phyloP scores from a whole-genome alignment of 768 basidiomycete species.

The Tephrocybe sp. region DNA sequence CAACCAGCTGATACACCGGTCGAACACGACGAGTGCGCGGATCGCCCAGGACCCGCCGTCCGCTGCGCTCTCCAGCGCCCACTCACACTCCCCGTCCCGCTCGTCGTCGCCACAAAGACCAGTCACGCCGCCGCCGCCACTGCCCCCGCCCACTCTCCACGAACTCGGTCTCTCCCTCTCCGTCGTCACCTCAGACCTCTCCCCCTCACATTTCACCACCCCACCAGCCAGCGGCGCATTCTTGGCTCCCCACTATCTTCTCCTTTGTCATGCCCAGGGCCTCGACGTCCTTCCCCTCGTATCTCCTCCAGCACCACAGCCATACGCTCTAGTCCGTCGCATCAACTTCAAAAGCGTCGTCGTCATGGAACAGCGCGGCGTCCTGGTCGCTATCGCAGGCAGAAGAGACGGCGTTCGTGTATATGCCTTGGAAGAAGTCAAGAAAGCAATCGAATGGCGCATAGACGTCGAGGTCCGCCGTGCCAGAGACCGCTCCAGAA shows the following conservation, averaged over 20 bases:
- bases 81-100: too few species aligned
- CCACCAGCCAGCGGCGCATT: slow-evolving; percentile 80
- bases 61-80: slow-evolving; percentile 57
- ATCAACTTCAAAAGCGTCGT: slow-evolving; percentile 86
- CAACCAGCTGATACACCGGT: slow-evolving; percentile 71
- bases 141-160: slow-evolving; percentile 67
- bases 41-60: too few species aligned
- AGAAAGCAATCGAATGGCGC: slow-evolving; percentile 84
- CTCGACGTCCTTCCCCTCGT: slow-evolving; percentile 80
- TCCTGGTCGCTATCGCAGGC: slow-evolving; percentile 87
- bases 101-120: too few species aligned
- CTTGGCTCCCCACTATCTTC: slow-evolving; percentile 74
- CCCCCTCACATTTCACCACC: slow-evolving; percentile 74
- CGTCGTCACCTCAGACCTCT: slow-evolving; percentile 62
- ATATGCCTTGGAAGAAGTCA: slow-evolving; percentile 84
- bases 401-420: slow-evolving; percentile 84
- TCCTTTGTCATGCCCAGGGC: slow-evolving; percentile 84
- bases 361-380: slow-evolving; percentile 89
- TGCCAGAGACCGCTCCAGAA: slow-evolving; percentile 68
- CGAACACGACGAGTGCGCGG: too few species aligned
- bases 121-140: slow-evolving; percentile 65
- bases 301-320: slow-evolving; percentile 70
- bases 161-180: slow-evolving; percentile 77
- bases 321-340: slow-evolving; percentile 79
- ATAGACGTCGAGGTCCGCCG: slow-evolving; percentile 76